phyloP scores from a whole-genome alignment of 768 basidiomycete species.

The Macrolepiota albuminosa region DNA sequence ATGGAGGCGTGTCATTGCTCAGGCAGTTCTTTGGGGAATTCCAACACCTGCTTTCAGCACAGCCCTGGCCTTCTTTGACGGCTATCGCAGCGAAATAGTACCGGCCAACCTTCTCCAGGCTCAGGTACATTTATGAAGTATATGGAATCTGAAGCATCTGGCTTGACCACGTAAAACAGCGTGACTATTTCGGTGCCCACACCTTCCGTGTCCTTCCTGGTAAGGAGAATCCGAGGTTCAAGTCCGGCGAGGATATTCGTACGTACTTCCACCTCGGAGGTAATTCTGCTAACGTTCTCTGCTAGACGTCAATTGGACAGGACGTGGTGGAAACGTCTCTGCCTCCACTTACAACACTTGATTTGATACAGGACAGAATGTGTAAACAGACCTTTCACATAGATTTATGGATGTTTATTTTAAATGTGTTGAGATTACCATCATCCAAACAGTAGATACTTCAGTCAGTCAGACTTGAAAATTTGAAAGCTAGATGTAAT shows the following conservation, averaged over 20 bases:
- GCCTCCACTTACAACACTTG: slow-evolving; percentile 76
- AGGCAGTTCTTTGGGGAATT: slow-evolving; percentile 96
- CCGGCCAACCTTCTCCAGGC: slow-evolving; percentile 95
- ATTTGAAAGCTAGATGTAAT: background rate
- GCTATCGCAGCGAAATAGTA: slow-evolving; percentile 92
- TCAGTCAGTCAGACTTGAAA: background rate
- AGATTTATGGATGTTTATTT: slow-evolving; percentile 10
- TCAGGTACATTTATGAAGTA: slow-evolving; percentile 47
- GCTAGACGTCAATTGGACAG: slow-evolving; percentile 97
- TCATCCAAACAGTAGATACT: background rate
- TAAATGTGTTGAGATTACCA: slow-evolving; percentile 5
- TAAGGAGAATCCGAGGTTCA: slow-evolving; percentile 82
- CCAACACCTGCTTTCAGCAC: slow-evolving; percentile 98
- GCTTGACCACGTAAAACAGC: slow-evolving; percentile 33
- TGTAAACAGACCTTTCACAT: slow-evolving; percentile 4
- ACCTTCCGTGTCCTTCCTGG: slow-evolving; percentile 94
- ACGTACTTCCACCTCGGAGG: slow-evolving; percentile 28
- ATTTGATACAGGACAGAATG: slow-evolving; percentile 11
- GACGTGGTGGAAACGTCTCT: slow-evolving; percentile 92
- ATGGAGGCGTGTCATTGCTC: slow-evolving; percentile 96
- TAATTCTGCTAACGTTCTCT: slow-evolving; percentile 1
- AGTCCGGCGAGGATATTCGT: slow-evolving; percentile 85
- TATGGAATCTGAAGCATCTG: background rate
- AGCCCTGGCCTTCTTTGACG: slow-evolving; percentile 97
- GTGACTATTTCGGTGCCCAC: slow-evolving; percentile 99